Base-by-base conservation (phyloP, 179 eudicot species). In the Spergularia azorica region DNA sequence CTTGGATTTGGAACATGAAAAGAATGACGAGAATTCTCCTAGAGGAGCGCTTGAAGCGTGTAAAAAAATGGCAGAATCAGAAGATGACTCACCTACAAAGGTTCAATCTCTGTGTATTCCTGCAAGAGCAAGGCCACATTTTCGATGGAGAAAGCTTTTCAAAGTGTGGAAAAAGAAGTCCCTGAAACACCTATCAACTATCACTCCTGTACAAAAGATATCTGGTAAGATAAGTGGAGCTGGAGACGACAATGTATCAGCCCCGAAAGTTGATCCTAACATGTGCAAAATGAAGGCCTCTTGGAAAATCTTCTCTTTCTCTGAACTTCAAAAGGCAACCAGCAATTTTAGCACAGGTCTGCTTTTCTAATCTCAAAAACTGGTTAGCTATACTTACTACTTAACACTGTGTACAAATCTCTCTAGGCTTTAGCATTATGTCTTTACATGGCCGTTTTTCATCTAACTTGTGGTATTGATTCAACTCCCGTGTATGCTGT, bases 271-370 rank as follows among this genome's bases (percentile, higher is more conserved):
- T 52, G 87, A 85, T 61, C 72, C 75, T 54, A 82, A 82, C 76
- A 11, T 79, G 15, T 82, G 81, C 79, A 64, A 77, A 48, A 65
- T 82, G 66, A 85, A 84, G 71, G 80, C 90, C 73, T 68, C 84
- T 10, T 90, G 95, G 95, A 90, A 83, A 89, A 84, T 86, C 77
- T 95, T 91, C 79, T 80, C 92, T 36, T 75, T 90, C 48, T 70
- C 89, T 6, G 90, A 95, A 70, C 91, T 95, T 63, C 89, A 91
- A 76, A 74, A 73, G 73, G 98, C 99, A 5, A 91, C 91, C 79
- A 86, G 80, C 78, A 82, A 84, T 77, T 95, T 95, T 77, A 87
- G 83, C 75, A 84, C 67, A 67, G 99, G 99, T 94, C 36, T 15
- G 32, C 32, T 67, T 62, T 52, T 50, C 52, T 50, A 20, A 18